Conservation (phyloP, 331 rosid genomes). For the Quercus tomentella region DNA sequence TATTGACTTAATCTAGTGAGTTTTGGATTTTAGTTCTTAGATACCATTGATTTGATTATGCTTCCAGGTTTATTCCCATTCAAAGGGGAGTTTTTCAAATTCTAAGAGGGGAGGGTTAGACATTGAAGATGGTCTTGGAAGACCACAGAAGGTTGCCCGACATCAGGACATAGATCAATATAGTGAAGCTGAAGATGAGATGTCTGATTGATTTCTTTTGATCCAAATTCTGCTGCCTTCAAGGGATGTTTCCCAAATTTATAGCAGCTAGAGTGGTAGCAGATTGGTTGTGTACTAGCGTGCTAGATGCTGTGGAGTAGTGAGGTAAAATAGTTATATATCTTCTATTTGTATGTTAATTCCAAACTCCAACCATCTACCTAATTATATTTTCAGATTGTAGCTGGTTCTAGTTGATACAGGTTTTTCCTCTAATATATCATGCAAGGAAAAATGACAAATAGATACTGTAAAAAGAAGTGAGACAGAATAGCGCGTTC, state of each 20-base stretch:
- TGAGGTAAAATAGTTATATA: slow-evolving; percentile 9
- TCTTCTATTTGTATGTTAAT: slow-evolving; percentile 9
- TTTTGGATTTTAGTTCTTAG: neutral
- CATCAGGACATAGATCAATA: slow-evolving; percentile 66
- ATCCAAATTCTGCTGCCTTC: slow-evolving; percentile 22
- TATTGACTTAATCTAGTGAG: neutral
- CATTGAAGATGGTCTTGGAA: slow-evolving; percentile 65
- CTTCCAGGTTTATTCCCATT: slow-evolving; percentile 58
- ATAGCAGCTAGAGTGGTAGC: slow-evolving; percentile 23
- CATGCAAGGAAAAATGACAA: slow-evolving; percentile 16
- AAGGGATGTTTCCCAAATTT: slow-evolving; percentile 13
- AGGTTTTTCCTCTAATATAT: slow-evolving; percentile 33
- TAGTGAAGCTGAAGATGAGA: slow-evolving; percentile 84
- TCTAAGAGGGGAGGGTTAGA: slow-evolving; percentile 47
- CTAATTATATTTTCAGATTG: slow-evolving; percentile 22
- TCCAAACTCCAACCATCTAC: slow-evolving; percentile 11
- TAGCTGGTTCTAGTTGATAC: slow-evolving; percentile 26
- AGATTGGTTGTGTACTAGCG: neutral
- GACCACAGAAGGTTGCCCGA: slow-evolving; percentile 44
- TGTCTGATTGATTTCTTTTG: slow-evolving; percentile 58
- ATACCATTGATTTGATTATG: slow-evolving; percentile 14
- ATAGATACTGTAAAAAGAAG: slow-evolving; percentile 26
- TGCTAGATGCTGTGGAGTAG: slow-evolving; percentile 18
- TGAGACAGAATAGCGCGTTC: slow-evolving; percentile 9
- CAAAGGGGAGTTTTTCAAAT: slow-evolving; percentile 42